Percentiles rank a stretch among this genome's conserved stretches.
Conservation (phyloP, 345 rosid genomes). For the Heritiera fomes region DNA sequence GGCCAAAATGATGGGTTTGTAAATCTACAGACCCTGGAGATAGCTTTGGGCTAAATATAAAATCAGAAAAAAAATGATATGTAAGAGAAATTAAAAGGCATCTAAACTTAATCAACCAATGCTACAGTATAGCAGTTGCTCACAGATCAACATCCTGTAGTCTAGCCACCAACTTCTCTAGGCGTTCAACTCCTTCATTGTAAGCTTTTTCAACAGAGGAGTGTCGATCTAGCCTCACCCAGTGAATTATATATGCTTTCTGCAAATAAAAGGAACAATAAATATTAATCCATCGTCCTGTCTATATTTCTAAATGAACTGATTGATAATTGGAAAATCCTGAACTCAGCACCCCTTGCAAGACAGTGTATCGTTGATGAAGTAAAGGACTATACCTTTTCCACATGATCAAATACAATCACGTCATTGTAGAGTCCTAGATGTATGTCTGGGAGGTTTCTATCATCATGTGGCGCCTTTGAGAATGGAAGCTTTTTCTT, state of each 20-base stretch:
- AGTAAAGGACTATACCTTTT: slow-evolving; percentile 52
- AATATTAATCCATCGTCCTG: background rate
- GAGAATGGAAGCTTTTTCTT: slow-evolving; percentile 73
- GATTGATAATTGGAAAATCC: background rate
- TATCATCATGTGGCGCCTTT: slow-evolving; percentile 74
- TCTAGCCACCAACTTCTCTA: slow-evolving; percentile 49
- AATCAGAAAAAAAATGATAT: slow-evolving; percentile 14
- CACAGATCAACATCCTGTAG: slow-evolving; percentile 45
- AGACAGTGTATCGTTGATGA: background rate
- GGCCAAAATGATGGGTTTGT: slow-evolving; percentile 61
- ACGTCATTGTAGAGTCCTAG: slow-evolving; percentile 79
- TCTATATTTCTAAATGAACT: background rate
- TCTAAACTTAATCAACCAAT: background rate
- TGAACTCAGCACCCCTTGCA: background rate
- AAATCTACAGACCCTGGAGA: slow-evolving; percentile 56
- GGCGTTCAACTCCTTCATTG: slow-evolving; percentile 41
- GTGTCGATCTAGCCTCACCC: slow-evolving; percentile 56
- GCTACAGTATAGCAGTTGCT: slow-evolving; percentile 22
- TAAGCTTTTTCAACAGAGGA: slow-evolving; percentile 56
- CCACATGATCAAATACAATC: slow-evolving; percentile 83
- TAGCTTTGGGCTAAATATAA: slow-evolving; percentile 51
- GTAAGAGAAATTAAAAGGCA: background rate
- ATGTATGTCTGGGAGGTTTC: slow-evolving; percentile 86
- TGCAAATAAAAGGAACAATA: slow-evolving; percentile 12
- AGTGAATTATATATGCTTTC: slow-evolving; percentile 60